These are phyloP conservation scores for Neocatenulostroma microsporum DNA, from an alignment of 2,329 filamentous ascomycete species.

Conservation along the genomic window DNA sequence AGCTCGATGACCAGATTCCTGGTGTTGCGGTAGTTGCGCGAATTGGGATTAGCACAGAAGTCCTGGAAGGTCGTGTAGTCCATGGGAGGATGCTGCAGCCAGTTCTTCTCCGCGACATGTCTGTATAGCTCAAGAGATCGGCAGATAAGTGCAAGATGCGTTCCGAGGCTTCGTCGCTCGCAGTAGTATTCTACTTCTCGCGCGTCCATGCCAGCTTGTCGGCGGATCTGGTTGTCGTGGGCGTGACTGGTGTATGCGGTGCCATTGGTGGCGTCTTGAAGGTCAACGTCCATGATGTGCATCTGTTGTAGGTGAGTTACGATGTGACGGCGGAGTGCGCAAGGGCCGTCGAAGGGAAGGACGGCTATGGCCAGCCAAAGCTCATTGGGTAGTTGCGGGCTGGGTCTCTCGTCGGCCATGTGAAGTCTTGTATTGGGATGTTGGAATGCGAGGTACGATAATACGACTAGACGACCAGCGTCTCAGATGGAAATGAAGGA, in stretches of 20 bases:
- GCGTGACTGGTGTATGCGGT: not conserved
- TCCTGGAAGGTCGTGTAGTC: not conserved
- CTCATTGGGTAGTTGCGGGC: too few species aligned
- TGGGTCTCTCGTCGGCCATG: too few species aligned
- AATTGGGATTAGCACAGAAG: not conserved
- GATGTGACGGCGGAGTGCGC: slow-evolving; percentile 1
- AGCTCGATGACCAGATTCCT: slow-evolving; percentile 1
- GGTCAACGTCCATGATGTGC: not conserved
- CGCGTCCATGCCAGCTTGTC: not conserved
- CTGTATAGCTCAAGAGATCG: not conserved
- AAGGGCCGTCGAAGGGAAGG: not conserved
- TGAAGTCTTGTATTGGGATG: too few species aligned
- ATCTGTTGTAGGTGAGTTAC: not conserved
- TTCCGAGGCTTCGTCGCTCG: not conserved
- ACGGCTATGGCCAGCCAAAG: not conserved
- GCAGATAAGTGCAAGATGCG: not conserved
- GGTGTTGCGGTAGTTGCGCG: not conserved
- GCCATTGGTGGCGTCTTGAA: too few species aligned
- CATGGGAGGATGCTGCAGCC: not conserved
- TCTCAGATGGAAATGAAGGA: too few species aligned
- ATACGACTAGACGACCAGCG: too few species aligned
- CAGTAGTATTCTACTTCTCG: not conserved
- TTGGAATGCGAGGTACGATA: too few species aligned
- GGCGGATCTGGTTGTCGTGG: not conserved
- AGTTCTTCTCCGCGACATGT: not conserved